Base-by-base conservation (phyloP, 1,284 basidiomycete species). In the Meripilus lineatus region DNA sequence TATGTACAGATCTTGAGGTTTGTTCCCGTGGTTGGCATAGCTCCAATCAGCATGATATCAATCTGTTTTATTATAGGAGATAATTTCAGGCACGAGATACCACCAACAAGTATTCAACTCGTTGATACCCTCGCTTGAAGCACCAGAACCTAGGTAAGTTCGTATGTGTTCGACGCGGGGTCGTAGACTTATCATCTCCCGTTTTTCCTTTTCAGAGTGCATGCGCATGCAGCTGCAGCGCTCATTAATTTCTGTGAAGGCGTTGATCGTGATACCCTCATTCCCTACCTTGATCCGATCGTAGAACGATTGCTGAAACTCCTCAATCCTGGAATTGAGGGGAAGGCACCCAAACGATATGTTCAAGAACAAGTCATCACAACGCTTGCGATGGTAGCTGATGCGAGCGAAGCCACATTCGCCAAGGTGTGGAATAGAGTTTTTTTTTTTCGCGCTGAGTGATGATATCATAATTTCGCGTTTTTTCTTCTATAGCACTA, bases 241-340 rank as follows among this genome's bases (percentile, higher is more conserved):
- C 70, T 92, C n/a, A 89, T 91, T 57, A 92, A 92, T 62, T 92
- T 92, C 64, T 93, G 87, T 62, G 84, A 91, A 59, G 84, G 84
- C 30, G 84, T 87, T 24, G 81, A 80, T 51, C 72, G 78, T n/a
- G 75, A 84, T 15, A 80, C 77, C 0, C 74, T 90, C 2, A 55
- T 84, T 1, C 83, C 83, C 0, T 89, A 88, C 59, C 74, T 93
- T 13, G 87, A 90, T 44, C 74, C 78, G 0, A 81, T 90, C 50
- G 82, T 93, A 22, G 79, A 81, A 52, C 74, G 83, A 0, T 69
- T 91, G 1, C 64, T 89, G 5, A 76, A 73, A 44, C 64, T 89
- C 7, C 72, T 89, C 25, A 75, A 80, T 50, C 79, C 75, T 0
- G 54, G 52, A 4, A 47, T 63, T 2, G 46, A 53, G n/a, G 63